phyloP scores from a whole-genome alignment of 129 eudicot species.

The Pseudognaphalium luteoalbum region DNA sequence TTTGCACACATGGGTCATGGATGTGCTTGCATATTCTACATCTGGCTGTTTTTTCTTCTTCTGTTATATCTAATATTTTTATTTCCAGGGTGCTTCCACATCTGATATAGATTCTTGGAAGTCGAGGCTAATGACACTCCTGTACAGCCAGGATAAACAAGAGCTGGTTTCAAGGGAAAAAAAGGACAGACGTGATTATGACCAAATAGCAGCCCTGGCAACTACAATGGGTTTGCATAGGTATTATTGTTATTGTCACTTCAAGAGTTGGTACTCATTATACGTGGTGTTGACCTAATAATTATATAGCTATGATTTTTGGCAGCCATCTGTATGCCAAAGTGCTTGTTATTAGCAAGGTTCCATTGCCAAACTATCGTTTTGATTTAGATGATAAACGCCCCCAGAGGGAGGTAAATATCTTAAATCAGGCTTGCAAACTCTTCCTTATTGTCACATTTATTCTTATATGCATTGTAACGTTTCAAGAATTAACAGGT shows the following conservation, averaged over 20 bases:
- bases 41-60: background rate
- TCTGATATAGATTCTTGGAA: constrained; percentile 61
- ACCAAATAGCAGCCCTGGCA: constrained; percentile 70
- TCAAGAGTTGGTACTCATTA: background rate
- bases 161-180: constrained; percentile 81
- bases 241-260: constrained; percentile 33
- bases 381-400: constrained; percentile 97
- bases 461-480: constrained; percentile 16
- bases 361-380: constrained; percentile 91
- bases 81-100: constrained; percentile 46
- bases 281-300: constrained; percentile 13
- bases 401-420: constrained; percentile 89
- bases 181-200: constrained; percentile 78
- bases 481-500: constrained; percentile 50
- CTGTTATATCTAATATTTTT: background rate
- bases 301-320: constrained; percentile 9
- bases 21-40: constrained; percentile 19
- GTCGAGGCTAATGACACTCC: constrained; percentile 47
- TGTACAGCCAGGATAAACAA: constrained; percentile 51
- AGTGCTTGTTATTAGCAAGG: constrained; percentile 90
- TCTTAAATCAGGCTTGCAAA: background rate
- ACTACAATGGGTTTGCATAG: constrained; percentile 76
- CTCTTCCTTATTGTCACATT: background rate
- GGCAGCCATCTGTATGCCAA: constrained; percentile 81
- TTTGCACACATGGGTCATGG: constrained; percentile 7